These are phyloP conservation scores for Dinochytrium kinnereticum DNA, from an alignment of 371 early-diverging fungal genomes.

Conservation along the genomic window DNA sequence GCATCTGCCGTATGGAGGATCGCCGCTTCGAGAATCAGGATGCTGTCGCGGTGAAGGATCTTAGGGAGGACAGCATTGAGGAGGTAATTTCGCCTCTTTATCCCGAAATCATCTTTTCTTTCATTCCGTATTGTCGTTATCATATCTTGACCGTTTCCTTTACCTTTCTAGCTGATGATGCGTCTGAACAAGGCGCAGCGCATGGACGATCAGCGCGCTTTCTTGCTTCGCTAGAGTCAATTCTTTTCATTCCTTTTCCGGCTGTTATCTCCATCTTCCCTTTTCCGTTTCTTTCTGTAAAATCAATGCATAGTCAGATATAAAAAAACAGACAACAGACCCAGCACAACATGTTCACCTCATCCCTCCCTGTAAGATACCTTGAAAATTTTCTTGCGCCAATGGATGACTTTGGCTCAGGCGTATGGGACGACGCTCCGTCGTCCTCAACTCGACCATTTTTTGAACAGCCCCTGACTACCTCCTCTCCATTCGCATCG, in stretches of 20 bases:
- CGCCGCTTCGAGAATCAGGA: neutral
- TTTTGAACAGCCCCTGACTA: neutral
- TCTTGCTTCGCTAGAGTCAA: neutral
- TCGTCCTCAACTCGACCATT: slow-evolving; percentile 2
- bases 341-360: no score
- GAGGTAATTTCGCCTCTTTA: no score
- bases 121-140: neutral
- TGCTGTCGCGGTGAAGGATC: neutral
- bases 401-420: slow-evolving; percentile 13
- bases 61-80: neutral
- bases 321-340: no score
- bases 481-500: neutral
- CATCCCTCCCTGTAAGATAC: no score
- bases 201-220: slow-evolving; percentile 11
- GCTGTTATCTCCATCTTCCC: neutral
- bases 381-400: neutral
- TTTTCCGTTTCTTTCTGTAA: neutral
- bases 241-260: neutral
- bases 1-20: neutral
- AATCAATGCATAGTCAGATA: no score
- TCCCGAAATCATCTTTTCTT: no score
- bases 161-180: neutral
- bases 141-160: neutral
- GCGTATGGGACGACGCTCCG: slow-evolving; percentile 15
- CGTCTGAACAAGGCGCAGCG: neutral